phyloP scores from a whole-genome alignment of 768 basidiomycete genomes.

The Mycena haematopus region DNA sequence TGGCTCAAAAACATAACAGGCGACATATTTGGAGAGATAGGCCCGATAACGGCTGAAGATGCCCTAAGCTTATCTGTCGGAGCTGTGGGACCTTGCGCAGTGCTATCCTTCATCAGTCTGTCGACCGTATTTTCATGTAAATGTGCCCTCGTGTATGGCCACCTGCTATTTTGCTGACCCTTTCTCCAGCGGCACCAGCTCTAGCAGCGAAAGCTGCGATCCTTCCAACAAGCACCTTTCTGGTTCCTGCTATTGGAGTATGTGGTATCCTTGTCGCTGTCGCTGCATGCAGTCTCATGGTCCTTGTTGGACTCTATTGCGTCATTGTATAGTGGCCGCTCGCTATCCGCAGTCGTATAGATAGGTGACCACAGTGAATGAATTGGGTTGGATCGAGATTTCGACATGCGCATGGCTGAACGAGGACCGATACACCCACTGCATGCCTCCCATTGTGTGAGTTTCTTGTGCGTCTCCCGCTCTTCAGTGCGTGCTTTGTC shows the following conservation, averaged over 20 bases:
- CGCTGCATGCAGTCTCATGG: conserved; percentile 5
- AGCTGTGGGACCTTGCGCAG: conserved; percentile 13
- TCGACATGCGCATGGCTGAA: not conserved
- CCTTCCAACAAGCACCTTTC: conserved; percentile 4
- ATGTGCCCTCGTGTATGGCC: not conserved
- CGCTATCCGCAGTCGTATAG: not conserved
- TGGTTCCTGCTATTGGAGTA: conserved; percentile 7
- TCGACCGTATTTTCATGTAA: conserved; percentile 15
- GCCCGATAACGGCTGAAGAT: conserved; percentile 12
- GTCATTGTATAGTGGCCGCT: not conserved
- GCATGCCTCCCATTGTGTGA: not conserved
- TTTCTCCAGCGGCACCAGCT: conserved; percentile 1
- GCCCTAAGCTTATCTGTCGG: conserved; percentile 10
- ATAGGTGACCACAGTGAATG: not conserved
- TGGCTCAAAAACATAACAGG: not conserved
- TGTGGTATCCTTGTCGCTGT: conserved; percentile 4
- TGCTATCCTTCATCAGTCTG: conserved; percentile 4
- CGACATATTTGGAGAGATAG: not conserved
- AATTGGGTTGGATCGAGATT: conserved; percentile 1
- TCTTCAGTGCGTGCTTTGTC: not conserved
- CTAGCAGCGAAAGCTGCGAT: not conserved
- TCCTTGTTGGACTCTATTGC: not conserved
- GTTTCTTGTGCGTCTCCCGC: not conserved
- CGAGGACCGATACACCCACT: not conserved
- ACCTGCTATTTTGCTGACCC: not conserved